Percentiles rank a stretch among this genome's conserved stretches.
These are phyloP conservation scores for Fusarium agapanthi DNA, from an alignment of 2,329 filamentous ascomycete species.

Conservation along the genomic window DNA sequence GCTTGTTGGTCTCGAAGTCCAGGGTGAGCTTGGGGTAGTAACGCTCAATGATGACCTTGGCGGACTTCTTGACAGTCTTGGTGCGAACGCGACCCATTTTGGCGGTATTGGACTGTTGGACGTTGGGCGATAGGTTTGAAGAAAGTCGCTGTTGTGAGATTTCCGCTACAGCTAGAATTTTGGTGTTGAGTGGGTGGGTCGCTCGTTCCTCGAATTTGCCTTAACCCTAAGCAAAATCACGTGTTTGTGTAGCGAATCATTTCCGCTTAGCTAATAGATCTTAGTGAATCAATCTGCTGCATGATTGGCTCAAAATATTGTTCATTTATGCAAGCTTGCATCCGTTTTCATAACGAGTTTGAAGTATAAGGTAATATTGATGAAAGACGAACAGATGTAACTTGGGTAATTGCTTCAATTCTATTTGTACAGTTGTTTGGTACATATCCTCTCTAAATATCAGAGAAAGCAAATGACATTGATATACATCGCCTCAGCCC, in stretches of 20 bases:
- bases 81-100: conserved; percentile 77
- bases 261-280: not conserved
- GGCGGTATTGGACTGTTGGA: conserved; percentile 58
- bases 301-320: not conserved
- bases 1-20: conserved; percentile 99
- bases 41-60: conserved; percentile 99
- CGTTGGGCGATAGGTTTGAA: conserved; percentile 47
- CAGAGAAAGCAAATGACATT: conserved; percentile 33
- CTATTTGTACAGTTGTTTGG: conserved; percentile 47
- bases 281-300: too few relatives aligned
- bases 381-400: not conserved
- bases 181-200: conserved; percentile 30
- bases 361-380: not conserved
- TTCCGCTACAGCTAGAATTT: conserved; percentile 40
- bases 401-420: conserved; percentile 36
- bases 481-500: conserved; percentile 36
- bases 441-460: conserved; percentile 37
- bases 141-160: conserved; percentile 40
- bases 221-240: not conserved
- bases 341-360: not conserved
- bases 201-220: not conserved
- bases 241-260: conserved; percentile 20
- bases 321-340: not conserved
- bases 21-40: conserved; percentile 98
- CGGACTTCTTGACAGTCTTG: conserved; percentile 78